phyloP scores from a whole-genome alignment of 176 grass and related monocot species.

The Musa acuminata region DNA sequence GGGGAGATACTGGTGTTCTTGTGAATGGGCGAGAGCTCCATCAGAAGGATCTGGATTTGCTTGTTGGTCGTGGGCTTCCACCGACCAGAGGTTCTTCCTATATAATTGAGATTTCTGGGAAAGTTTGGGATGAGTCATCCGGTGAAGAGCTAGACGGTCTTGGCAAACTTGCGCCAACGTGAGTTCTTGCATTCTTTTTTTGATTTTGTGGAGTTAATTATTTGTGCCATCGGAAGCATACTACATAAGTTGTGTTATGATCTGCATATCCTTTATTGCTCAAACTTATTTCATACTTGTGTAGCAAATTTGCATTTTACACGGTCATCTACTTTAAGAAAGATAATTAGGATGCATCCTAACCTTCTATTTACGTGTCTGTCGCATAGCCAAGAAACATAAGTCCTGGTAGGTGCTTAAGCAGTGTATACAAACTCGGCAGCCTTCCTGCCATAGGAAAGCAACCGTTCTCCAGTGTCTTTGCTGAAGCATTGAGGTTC shows the following conservation, averaged over 20 bases:
- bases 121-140: conserved; percentile 75
- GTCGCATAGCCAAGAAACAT: too few relatives aligned
- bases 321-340: too few relatives aligned
- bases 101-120: conserved; percentile 69
- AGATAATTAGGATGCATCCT: too few relatives aligned
- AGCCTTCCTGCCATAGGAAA: too few relatives aligned
- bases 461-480: too few relatives aligned
- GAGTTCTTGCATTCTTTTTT: conserved; percentile 28
- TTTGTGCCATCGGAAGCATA: too few relatives aligned
- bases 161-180: conserved; percentile 98
- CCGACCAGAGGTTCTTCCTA: conserved; percentile 49
- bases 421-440: too few relatives aligned
- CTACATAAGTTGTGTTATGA: background rate
- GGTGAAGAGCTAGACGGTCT: conserved; percentile 82
- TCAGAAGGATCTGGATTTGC: conserved; percentile 77
- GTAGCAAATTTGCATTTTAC: too few relatives aligned
- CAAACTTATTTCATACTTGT: background rate
- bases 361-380: too few relatives aligned
- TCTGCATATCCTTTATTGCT: background rate
- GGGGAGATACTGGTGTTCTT: conserved; percentile 60
- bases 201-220: conserved; percentile 1
- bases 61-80: conserved; percentile 63
- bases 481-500: too few relatives aligned
- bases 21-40: conserved; percentile 98
- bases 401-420: too few relatives aligned